These are phyloP conservation scores for Tetraselmis striata DNA, from an alignment of 139 green algal genomes.

Conservation along the genomic window DNA sequence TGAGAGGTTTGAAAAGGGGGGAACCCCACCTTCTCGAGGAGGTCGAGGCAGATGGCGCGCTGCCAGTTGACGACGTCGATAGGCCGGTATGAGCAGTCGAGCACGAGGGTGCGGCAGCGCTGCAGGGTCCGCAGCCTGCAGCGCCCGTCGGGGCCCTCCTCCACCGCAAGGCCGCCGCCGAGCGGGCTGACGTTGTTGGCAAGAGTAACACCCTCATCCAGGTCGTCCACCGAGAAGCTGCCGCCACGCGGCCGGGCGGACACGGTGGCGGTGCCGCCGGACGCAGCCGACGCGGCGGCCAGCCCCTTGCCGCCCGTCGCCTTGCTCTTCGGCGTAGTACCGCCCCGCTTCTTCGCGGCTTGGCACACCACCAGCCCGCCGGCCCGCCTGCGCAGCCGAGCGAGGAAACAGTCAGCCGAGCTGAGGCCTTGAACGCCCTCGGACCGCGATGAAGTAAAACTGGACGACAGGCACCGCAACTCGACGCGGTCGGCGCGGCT, in stretches of 20 bases:
- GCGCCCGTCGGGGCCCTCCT: neutral
- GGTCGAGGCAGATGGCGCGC: constrained; percentile 43
- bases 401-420: too few species aligned
- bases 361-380: too few species aligned
- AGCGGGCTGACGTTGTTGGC: neutral
- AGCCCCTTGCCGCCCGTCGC: constrained; percentile 12
- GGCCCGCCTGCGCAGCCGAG: too few species aligned
- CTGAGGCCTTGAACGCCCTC: too few species aligned
- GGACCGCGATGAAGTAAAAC: too few species aligned
- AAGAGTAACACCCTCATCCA: neutral
- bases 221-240: neutral
- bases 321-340: constrained; percentile 41
- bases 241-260: too few species aligned
- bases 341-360: constrained; percentile 39
- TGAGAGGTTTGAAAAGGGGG: too few species aligned
- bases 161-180: neutral
- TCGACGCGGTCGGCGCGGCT: too few species aligned
- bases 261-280: constrained; percentile 23
- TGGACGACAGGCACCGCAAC: too few species aligned
- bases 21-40: constrained; percentile 44
- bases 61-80: constrained; percentile 53
- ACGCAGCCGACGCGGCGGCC: constrained; percentile 25
- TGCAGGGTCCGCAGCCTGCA: neutral
- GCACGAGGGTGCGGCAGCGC: constrained; percentile 40
- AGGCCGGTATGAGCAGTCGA: constrained; percentile 50